These are phyloP conservation scores for Xerocomellus intermedius DNA, from an alignment of 768 basidiomycete species.

Conservation along the genomic window DNA sequence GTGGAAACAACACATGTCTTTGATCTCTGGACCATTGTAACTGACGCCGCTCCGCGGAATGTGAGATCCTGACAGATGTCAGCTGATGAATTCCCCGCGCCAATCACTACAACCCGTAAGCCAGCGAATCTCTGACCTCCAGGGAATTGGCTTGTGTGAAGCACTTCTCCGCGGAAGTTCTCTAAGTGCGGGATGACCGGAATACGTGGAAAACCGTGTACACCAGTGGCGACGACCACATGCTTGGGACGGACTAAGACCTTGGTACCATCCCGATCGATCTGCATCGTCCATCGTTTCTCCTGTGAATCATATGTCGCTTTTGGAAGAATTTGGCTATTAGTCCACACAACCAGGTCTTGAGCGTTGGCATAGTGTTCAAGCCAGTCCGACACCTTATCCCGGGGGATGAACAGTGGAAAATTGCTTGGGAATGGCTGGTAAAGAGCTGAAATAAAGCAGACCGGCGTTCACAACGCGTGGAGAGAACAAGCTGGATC, in stretches of 20 bases:
- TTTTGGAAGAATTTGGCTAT: conserved; percentile 3
- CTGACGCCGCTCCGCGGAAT: conserved; percentile 2
- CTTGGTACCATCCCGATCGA: neutral
- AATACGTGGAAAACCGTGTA: neutral
- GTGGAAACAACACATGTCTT: conserved; percentile 4
- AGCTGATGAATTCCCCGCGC: neutral
- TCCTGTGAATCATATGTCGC: neutral
- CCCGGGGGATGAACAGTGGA: conserved; percentile 1
- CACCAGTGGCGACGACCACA: conserved; percentile 3
- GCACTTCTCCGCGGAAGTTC: conserved; percentile 3
- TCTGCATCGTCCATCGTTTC: conserved; percentile 1
- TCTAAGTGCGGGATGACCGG: neutral
- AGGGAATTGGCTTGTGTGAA: conserved; percentile 5
- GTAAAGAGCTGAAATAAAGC: neutral
- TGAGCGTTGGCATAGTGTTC: conserved; percentile 2
- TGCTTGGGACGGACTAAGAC: conserved; percentile 1
- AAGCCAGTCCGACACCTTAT: conserved; percentile 5
- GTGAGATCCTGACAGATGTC: conserved; percentile 8
- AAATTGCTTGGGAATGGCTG: conserved; percentile 6
- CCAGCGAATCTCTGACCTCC: conserved; percentile 27
- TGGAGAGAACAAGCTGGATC: neutral
- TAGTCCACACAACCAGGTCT: conserved; percentile 7
- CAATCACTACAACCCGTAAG: conserved; percentile 18
- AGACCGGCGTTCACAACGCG: neutral
- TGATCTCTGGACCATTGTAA: conserved; percentile 3